Conservation (phyloP, 352 stramenopile genomes). For the Thalassiosira hispida region DNA sequence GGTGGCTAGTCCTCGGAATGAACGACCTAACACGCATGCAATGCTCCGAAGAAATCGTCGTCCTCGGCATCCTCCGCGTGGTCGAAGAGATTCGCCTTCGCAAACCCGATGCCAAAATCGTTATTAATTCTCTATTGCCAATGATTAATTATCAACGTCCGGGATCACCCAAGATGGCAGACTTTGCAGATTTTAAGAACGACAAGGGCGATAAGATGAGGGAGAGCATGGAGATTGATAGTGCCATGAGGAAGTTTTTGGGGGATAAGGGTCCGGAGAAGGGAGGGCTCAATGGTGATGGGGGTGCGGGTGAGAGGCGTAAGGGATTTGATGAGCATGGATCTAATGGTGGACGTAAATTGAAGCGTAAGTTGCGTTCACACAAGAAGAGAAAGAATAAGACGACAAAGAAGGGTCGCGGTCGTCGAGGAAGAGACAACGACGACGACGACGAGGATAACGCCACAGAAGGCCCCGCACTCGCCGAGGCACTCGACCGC, state of each 20-base stretch:
- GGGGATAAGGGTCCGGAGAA: slow-evolving; percentile 3
- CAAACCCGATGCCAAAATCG: slow-evolving; percentile 74
- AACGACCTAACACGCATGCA: slow-evolving; percentile 77
- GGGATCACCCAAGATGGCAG: slow-evolving; percentile 47
- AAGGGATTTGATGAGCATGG: too few species aligned
- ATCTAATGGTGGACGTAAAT: too few species aligned
- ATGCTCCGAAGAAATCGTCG: slow-evolving; percentile 79
- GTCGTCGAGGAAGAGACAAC: slow-evolving; percentile 16
- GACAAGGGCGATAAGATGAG: slow-evolving; percentile 21
- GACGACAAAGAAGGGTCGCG: slow-evolving; percentile 7
- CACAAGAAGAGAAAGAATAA: slow-evolving; percentile 14
- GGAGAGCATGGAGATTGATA: slow-evolving; percentile 30
- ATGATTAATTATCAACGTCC: slow-evolving; percentile 57
- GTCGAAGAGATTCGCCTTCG: slow-evolving; percentile 77
- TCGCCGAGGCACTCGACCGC: slow-evolving; percentile 39
- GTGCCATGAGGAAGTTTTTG: slow-evolving; percentile 18
- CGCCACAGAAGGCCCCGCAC: slow-evolving; percentile 29
- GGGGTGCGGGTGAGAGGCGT: too few species aligned
- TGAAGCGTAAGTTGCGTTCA: background rate
- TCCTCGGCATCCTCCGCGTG: slow-evolving; percentile 75
- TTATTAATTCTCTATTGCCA: slow-evolving; percentile 79
- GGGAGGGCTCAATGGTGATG: background rate
- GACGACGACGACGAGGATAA: slow-evolving; percentile 38
- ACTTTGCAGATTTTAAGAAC: slow-evolving; percentile 50
- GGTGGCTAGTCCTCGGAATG: slow-evolving; percentile 79